These are phyloP conservation scores for Phytophthora nicotianae DNA, from an alignment of 352 stramenopile genomes.

Conservation along the genomic window DNA sequence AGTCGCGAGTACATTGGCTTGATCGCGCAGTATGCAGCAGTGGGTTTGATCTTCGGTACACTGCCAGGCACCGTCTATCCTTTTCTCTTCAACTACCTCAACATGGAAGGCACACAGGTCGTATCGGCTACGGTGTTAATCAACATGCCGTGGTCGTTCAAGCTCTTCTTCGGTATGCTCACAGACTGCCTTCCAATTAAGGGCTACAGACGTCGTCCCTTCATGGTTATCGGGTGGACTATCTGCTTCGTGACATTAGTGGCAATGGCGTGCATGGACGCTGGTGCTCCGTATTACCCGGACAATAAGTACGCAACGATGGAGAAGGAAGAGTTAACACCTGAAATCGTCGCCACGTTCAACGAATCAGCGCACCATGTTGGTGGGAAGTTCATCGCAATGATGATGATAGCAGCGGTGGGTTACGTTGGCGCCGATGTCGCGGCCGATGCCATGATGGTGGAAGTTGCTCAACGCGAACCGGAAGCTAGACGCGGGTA, in stretches of 20 bases:
- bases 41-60: constrained; percentile 47
- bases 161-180: constrained; percentile 54
- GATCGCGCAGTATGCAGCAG: constrained; percentile 44
- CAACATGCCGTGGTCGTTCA: constrained; percentile 59
- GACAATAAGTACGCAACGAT: constrained; percentile 31
- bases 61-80: constrained; percentile 53
- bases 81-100: constrained; percentile 50
- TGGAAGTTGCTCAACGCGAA: constrained; percentile 45
- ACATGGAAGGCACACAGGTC: constrained; percentile 48
- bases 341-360: constrained; percentile 33
- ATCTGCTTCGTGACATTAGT: constrained; percentile 45
- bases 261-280: constrained; percentile 40
- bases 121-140: constrained; percentile 44
- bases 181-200: constrained; percentile 53
- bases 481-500: constrained; percentile 32
- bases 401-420: constrained; percentile 53
- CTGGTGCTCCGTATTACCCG: constrained; percentile 52
- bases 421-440: constrained; percentile 52
- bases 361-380: constrained; percentile 34
- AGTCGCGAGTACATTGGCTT: constrained; percentile 47
- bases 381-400: constrained; percentile 44
- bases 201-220: constrained; percentile 57
- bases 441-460: constrained; percentile 45
- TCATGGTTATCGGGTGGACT: constrained; percentile 57
- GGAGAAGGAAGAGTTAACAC: constrained; percentile 20